A percentile compares a stretch with the other conserved stretches of the same genome.
phyloP scores from a whole-genome alignment of 192 early-diverging fungal genomes.

The Oehlia diaphana region DNA sequence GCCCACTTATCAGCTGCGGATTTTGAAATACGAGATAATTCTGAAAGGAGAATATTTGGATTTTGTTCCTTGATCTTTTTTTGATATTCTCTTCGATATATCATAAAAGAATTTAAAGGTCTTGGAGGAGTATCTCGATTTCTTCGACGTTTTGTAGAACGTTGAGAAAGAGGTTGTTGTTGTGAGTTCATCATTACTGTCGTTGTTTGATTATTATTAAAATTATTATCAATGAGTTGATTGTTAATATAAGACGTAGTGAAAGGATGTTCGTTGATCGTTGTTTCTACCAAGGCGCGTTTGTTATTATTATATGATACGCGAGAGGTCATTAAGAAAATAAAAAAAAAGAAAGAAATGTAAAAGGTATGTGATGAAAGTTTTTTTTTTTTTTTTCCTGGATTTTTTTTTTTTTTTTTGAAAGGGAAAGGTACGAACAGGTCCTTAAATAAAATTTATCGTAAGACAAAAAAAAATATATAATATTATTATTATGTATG shows the following conservation, averaged over 20 bases:
- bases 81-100: conserved; percentile 29
- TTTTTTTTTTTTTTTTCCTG: not conserved
- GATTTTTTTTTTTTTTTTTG: no score
- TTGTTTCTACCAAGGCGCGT: not conserved
- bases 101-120: conserved; percentile 30
- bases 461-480: not conserved
- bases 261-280: not conserved
- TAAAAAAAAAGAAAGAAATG: not conserved
- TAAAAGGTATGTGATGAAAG: not conserved
- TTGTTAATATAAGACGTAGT: not conserved
- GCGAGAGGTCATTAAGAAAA: not conserved
- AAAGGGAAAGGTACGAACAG: not conserved
- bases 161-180: conserved; percentile 8
- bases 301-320: not conserved
- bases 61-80: conserved; percentile 27
- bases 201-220: not conserved
- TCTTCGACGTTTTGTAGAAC: conserved; percentile 19
- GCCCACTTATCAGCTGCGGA: conserved; percentile 21
- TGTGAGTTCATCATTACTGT: not conserved
- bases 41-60: conserved; percentile 29
- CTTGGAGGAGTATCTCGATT: conserved; percentile 24
- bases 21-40: conserved; percentile 25
- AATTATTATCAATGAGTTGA: no score
- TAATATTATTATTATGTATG: no score
- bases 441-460: not conserved